Evolutionary conservation across 148 eudicot species (phyloP).

Genomic region (Tetragonia tetragonoides): DNA sequence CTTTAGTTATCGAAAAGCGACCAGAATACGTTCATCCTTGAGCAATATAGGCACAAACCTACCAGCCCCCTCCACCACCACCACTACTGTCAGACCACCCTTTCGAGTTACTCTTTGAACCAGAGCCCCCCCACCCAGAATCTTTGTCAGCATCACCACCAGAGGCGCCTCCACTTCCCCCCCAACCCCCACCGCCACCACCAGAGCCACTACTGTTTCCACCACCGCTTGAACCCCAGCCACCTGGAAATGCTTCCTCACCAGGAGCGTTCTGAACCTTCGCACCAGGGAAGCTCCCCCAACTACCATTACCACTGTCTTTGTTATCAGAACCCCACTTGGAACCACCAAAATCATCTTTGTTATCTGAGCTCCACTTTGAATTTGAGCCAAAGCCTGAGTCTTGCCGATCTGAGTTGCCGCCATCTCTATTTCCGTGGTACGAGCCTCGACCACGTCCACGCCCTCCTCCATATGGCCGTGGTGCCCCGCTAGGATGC

Average conservation of each 20-base stretch:
- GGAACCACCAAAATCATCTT: slow-evolving; percentile 23
- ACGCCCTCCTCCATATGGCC: slow-evolving; percentile 64
- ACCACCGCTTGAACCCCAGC: slow-evolving; percentile 49
- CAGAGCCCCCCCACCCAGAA: slow-evolving; percentile 39
- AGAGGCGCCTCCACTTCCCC: slow-evolving; percentile 50
- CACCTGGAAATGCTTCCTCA: slow-evolving; percentile 76
- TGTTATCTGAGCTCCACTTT: slow-evolving; percentile 36
- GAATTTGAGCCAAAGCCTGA: slow-evolving; percentile 39
- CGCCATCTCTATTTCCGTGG: slow-evolving; percentile 46
- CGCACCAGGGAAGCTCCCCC: slow-evolving; percentile 78
- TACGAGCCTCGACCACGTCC: slow-evolving; percentile 64
- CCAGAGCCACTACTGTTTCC: slow-evolving; percentile 21
- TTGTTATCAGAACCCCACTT: slow-evolving; percentile 43
- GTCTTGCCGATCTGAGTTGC: slow-evolving; percentile 40
- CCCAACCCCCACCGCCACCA: slow-evolving; percentile 18
- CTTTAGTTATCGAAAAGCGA: background rate
- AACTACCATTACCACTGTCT: slow-evolving; percentile 37
- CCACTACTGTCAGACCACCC: slow-evolving; percentile 34
- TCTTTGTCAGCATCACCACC: slow-evolving; percentile 22
- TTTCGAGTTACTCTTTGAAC: slow-evolving; percentile 21
- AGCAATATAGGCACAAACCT: background rate
- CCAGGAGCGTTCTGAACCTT: slow-evolving; percentile 80
- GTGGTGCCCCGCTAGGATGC: slow-evolving; percentile 65
- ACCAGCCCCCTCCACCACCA: slow-evolving; percentile 32
- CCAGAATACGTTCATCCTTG: background rate